These are phyloP conservation scores for Cicer bijugum DNA, from an alignment of 306 rosid species.

Conservation along the genomic window DNA sequence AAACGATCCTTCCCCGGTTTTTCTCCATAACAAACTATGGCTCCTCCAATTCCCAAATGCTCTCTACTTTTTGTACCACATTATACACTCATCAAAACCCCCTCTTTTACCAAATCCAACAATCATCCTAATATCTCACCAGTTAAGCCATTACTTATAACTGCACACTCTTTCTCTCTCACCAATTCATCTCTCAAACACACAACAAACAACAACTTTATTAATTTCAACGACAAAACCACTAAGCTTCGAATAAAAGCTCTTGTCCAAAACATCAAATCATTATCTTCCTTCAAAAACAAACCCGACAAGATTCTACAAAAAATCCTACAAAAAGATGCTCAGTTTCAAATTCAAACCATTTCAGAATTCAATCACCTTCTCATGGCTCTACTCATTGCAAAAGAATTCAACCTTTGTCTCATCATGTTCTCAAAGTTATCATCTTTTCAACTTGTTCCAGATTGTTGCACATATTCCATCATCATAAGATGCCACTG, in stretches of 20 bases:
- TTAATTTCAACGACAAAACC: conserved; percentile 39
- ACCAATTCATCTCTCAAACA: conserved; percentile 24
- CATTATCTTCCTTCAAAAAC: conserved; percentile 42
- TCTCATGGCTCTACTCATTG: conserved; percentile 56
- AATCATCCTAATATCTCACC: conserved; percentile 2
- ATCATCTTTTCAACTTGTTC: conserved; percentile 48
- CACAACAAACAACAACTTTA: conserved; percentile 19
- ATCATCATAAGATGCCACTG: conserved; percentile 65
- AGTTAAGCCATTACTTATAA: conserved; percentile 16
- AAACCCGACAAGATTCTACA: conserved; percentile 42
- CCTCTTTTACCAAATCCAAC: conserved; percentile 41
- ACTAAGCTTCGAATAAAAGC: conserved; percentile 41
- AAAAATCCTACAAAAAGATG: conserved; percentile 33
- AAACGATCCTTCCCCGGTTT: background rate
- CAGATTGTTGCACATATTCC: conserved; percentile 68
- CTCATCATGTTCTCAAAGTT: conserved; percentile 48
- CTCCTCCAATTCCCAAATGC: conserved; percentile 37
- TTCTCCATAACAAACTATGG: conserved; percentile 11
- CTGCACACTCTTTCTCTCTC: conserved; percentile 25
- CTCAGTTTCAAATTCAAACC: conserved; percentile 32
- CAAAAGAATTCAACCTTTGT: conserved; percentile 50
- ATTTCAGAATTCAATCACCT: conserved; percentile 59
- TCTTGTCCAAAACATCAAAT: conserved; percentile 46
- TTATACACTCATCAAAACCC: conserved; percentile 11
- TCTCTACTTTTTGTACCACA: conserved; percentile 44